A percentile compares a stretch with the other conserved stretches of the same genome.
Conservation (phyloP, 2,329 filamentous ascomycete species). For the Arthrobotrys musiformis region DNA sequence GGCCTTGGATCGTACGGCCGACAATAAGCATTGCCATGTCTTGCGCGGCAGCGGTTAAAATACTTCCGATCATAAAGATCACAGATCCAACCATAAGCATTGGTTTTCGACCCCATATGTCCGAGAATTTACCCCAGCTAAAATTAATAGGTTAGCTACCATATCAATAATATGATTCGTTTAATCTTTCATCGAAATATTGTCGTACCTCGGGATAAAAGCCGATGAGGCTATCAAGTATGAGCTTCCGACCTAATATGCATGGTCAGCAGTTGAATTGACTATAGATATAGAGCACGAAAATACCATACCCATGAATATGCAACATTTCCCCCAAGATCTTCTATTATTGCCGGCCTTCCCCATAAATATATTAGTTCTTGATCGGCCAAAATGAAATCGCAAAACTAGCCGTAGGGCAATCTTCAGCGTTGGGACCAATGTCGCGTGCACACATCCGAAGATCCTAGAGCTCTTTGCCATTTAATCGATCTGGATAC, state of each 20-base stretch:
- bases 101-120: constrained; percentile 75
- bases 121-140: constrained; percentile 61
- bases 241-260: constrained; percentile 43
- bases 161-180: not conserved
- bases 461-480: not conserved
- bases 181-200: not conserved
- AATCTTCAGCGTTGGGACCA: not conserved
- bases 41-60: constrained; percentile 67
- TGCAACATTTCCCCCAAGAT: constrained; percentile 37
- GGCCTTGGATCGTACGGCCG: constrained; percentile 69
- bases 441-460: not conserved
- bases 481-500: constrained; percentile 8
- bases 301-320: constrained; percentile 49
- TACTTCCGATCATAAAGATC: constrained; percentile 71
- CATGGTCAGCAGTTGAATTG: not conserved
- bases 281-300: not conserved
- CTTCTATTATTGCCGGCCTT: constrained; percentile 48
- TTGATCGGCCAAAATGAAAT: not conserved
- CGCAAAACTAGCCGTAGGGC: not conserved
- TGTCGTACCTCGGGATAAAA: constrained; percentile 50
- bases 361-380: not conserved
- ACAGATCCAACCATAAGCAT: constrained; percentile 71
- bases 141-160: not conserved
- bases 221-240: constrained; percentile 51
- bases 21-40: constrained; percentile 69